phyloP scores from a whole-genome alignment of 768 basidiomycete species.

The Gautieria morchelliformis region DNA sequence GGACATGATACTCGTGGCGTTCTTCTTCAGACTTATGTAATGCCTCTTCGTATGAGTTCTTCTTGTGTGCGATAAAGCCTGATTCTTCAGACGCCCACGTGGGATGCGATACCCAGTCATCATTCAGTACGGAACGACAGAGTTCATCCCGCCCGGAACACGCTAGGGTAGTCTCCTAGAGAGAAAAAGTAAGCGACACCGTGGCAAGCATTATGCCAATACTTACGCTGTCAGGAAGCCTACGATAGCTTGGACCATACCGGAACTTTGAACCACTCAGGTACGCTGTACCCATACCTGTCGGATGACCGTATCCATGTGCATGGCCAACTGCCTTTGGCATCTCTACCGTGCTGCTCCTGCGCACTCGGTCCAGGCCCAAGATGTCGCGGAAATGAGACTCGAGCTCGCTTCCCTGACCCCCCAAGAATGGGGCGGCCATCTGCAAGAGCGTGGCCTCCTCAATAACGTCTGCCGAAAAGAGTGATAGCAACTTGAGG shows the following conservation, averaged over 20 bases:
- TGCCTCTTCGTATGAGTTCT: constrained; percentile 92
- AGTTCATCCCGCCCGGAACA: constrained; percentile 94
- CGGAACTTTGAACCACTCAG: constrained; percentile 56
- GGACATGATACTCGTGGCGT: constrained; percentile 94
- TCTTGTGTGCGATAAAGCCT: constrained; percentile 91
- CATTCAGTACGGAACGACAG: constrained; percentile 92
- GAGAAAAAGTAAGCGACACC: constrained; percentile 6
- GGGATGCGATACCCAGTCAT: constrained; percentile 97
- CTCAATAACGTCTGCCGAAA: constrained; percentile 87
- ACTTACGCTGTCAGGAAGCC: constrained; percentile 79
- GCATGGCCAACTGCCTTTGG: constrained; percentile 3
- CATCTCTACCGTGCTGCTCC: constrained; percentile 28
- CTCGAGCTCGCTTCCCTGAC: constrained; percentile 61
- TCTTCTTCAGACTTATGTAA: constrained; percentile 97
- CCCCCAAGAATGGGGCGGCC: constrained; percentile 69
- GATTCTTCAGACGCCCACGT: constrained; percentile 97
- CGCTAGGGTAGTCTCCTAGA: constrained; percentile 76
- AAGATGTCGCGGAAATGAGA: constrained; percentile 80
- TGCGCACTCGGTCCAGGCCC: constrained; percentile 59
- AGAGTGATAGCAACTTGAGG: constrained; percentile 84
- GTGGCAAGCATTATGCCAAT: constrained; percentile 1
- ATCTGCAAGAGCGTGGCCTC: constrained; percentile 71
- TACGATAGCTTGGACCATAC: constrained; percentile 90
- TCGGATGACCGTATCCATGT: constrained; percentile 45
- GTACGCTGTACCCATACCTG: constrained; percentile 67